Evolutionary conservation across 768 basidiomycete species (phyloP).

Genomic region (Suillus sp.): DNA sequence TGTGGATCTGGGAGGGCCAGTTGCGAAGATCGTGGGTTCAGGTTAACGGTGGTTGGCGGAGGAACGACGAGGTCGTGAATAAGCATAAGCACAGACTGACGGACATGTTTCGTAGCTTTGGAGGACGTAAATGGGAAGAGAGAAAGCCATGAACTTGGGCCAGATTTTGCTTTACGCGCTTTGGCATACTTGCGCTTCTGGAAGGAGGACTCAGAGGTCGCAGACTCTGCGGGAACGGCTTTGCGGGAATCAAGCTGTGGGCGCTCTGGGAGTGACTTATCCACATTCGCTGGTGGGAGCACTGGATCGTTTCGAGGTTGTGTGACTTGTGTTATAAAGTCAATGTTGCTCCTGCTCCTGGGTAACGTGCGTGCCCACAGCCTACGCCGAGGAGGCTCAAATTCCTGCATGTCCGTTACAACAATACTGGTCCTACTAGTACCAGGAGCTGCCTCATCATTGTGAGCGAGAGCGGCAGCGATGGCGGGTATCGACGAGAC

Average conservation of each 20-base stretch:
- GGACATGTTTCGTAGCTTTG: constrained; percentile 46
- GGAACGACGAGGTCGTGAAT: constrained; percentile 51
- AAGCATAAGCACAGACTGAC: constrained; percentile 50
- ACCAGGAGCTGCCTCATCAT: neutral
- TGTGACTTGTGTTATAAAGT: neutral
- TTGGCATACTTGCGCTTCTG: neutral
- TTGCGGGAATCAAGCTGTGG: neutral
- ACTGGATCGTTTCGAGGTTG: neutral
- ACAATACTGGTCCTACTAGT: neutral
- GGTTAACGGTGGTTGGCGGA: constrained; percentile 15
- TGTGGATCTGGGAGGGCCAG: constrained; percentile 8
- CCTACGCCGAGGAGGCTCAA: neutral
- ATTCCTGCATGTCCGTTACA: neutral
- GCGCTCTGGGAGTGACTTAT: constrained; percentile 8
- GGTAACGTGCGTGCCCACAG: neutral
- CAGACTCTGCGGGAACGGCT: neutral
- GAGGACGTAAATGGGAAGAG: constrained; percentile 29
- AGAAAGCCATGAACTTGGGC: constrained; percentile 31
- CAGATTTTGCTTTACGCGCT: neutral
- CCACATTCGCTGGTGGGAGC: neutral
- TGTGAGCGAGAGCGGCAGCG: neutral
- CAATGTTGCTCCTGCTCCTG: constrained; percentile 4
- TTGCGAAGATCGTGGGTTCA: neutral
- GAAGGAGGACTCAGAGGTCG: neutral
- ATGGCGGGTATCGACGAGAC: neutral